Base-by-base conservation (phyloP, 2,329 filamentous ascomycete species). In the Nothopassalora personata region DNA sequence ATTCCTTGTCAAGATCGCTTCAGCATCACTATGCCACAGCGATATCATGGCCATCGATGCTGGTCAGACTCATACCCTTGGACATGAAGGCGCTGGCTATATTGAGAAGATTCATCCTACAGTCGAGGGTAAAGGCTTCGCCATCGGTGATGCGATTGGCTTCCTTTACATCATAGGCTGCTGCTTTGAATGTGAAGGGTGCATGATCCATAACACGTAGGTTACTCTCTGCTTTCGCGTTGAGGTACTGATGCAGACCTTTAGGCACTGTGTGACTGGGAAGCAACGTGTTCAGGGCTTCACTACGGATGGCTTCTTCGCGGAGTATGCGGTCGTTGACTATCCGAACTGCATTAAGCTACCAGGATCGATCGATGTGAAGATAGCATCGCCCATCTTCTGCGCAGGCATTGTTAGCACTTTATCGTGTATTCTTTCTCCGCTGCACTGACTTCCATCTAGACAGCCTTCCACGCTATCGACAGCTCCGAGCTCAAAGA, bases 161-260 rank as follows among this genome's bases (percentile, higher is more conserved):
- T 62, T 62, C 31, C 56, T 64, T 8, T 62, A 64, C 50, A 62
- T 62, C 34, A 58, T 62, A 30, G 60, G 60, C 5, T 62, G 62
- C 50, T 64, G 62, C 53, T 62, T 62, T 47, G 46, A 64, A 30
- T 64, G 62, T 50, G 62, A 64, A 55, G 62, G 62, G 27, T 64
- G 62, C 55, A 53, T 52, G 60, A 58, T 61, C 1, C 60, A 64
- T 36, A 62, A 62, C 33, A 39, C 58, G 54, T 56, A 23, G 10
- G 54, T 50, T 10, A 3, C 2, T 6, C 34, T 30, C 10, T 5
- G 18, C 8, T 2, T 33, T 46, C 43, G 5, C 27, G 11, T 11
- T 13, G 31, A 19, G 10, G 9, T 9, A 13, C 13, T 8, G 19
- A 49, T 53, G 39, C 34, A 8, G 11, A 43, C 23, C 5, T 8